Base-by-base conservation (phyloP, 495 filamentous ascomycete species). In the Hypoxylon intermedium region DNA sequence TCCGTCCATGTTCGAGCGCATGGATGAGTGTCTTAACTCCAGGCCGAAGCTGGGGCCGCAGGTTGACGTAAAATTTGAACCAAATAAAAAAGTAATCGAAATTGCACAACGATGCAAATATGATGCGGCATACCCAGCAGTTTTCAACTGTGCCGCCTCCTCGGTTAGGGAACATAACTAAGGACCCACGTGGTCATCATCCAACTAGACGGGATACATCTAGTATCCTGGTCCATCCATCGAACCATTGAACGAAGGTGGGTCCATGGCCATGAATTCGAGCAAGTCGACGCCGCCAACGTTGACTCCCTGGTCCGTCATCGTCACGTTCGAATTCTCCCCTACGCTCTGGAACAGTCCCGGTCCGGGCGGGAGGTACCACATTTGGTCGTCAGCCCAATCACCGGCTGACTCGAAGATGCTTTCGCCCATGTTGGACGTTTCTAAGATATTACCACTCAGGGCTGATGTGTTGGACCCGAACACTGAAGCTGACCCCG, bases 281-380 rank as follows among this genome's bases (percentile, higher is more conserved):
- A 85, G 74, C 62, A 85, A 46, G 49, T 85, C 82, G 6, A 85
- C 65, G 2, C 82, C 82, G 31, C 78, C 80, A 0, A 83, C 77
- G 58, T 81, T 85, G 26, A 85, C 82, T 28, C 82, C 82, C 68
- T 85, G 81, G 5, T 82, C 80, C 26, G 80, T 83, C 78, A 83
- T 83, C 30, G 80, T 80, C 19, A 83, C 81, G 3, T 71, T 71
- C 16, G 70, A 68, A 49, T 79, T 78, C 58, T 80, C 80, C 42
- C 69, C 68, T 34, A 82, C 70, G 58, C 79, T 83, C 55, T 82
- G 79, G 67, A 82, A 85, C 28, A 83, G 76, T 9, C 77, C 82
- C 13, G 80, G 72, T 1, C 81, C 82, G 9, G 82, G 72, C 2
- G 81, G 81, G 12, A 83, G 74, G 59, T 83, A 85, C 82, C 81